phyloP scores from a whole-genome alignment of 768 basidiomycete species.

The Lactifluus volemus region DNA sequence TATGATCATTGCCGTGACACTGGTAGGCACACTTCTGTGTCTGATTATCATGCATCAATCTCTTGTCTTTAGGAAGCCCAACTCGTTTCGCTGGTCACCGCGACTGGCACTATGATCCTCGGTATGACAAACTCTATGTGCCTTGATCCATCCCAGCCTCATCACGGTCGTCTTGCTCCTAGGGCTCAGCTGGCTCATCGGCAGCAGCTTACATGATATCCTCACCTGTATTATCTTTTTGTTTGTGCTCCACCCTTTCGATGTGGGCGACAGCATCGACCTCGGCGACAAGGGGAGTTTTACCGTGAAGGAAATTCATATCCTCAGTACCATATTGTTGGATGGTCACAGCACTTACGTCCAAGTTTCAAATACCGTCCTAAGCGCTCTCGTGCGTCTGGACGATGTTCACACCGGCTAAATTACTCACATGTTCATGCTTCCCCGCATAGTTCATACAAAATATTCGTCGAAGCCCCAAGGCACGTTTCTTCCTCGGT shows the following conservation, averaged over 20 bases:
- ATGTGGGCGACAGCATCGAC: constrained; percentile 68
- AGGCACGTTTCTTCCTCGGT: constrained; percentile 31
- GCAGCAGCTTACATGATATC: constrained; percentile 69
- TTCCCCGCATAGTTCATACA: constrained; percentile 45
- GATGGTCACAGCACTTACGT: constrained; percentile 49
- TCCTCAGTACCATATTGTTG: constrained; percentile 69
- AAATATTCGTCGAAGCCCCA: constrained; percentile 64
- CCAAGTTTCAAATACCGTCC: constrained; percentile 61
- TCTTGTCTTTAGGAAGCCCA: constrained; percentile 50
- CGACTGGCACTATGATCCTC: constrained; percentile 56
- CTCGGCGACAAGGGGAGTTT: constrained; percentile 40
- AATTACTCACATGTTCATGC: background rate
- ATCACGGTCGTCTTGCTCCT: background rate
- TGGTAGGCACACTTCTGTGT: constrained; percentile 36
- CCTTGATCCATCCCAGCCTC: background rate
- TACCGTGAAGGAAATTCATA: constrained; percentile 81
- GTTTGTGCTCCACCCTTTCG: constrained; percentile 80
- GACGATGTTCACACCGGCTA: background rate
- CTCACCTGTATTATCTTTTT: constrained; percentile 85
- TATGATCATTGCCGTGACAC: constrained; percentile 76
- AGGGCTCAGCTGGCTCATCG: constrained; percentile 85
- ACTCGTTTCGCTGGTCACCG: constrained; percentile 64
- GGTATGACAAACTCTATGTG: constrained; percentile 23
- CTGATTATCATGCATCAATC: constrained; percentile 1
- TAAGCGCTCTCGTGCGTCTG: constrained; percentile 44